Evolutionary conservation across 768 basidiomycete genomes (phyloP).

Genomic region (Naganishia vaughanmartiniae): DNA sequence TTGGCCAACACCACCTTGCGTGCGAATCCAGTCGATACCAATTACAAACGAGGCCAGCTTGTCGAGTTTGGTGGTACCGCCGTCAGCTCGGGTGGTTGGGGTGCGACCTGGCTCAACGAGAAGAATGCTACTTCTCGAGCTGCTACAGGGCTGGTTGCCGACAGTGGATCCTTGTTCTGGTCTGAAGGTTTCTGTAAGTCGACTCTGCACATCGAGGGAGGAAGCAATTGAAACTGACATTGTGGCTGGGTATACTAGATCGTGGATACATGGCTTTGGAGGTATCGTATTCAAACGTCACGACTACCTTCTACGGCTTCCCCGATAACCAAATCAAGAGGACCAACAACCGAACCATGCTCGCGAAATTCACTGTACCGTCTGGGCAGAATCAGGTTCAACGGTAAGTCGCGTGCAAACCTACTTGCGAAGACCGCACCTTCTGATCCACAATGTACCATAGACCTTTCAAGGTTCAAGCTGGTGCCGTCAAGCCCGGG

Average conservation of each 20-base stretch:
- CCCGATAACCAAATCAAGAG: conserved; percentile 21
- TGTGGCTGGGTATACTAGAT: conserved; percentile 21
- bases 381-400: conserved; percentile 23
- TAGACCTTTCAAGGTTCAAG: conserved; percentile 25
- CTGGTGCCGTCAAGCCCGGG: conserved; percentile 35
- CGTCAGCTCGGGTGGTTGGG: conserved; percentile 59
- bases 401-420: conserved; percentile 10
- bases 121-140: conserved; percentile 53
- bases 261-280: conserved; percentile 38
- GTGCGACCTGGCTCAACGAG: conserved; percentile 55
- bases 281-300: conserved; percentile 33
- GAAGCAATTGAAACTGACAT: not conserved
- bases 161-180: conserved; percentile 61
- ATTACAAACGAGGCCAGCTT: conserved; percentile 58
- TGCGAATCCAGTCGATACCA: conserved; percentile 53
- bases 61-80: conserved; percentile 65
- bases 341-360: conserved; percentile 20
- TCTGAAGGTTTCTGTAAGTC: conserved; percentile 59
- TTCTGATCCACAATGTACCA: not conserved
- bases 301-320: conserved; percentile 24
- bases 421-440: not conserved
- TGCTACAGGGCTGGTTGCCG: conserved; percentile 53
- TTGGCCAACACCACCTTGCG: conserved; percentile 36
- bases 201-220: not conserved
- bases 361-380: conserved; percentile 16